These are phyloP conservation scores for Entamoeba moshkovskii DNA, from an alignment of 208 protist species.

Conservation along the genomic window DNA sequence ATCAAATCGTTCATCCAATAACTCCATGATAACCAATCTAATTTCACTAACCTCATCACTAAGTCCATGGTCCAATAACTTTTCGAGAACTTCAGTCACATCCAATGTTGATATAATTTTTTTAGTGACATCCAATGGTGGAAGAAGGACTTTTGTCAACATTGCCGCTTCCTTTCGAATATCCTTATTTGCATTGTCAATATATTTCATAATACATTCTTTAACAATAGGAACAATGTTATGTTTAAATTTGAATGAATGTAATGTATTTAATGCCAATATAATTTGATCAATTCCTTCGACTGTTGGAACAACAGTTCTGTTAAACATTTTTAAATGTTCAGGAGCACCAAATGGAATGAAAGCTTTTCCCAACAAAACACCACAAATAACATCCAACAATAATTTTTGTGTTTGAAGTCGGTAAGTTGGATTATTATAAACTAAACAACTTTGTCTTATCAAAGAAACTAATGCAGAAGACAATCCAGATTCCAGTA, in stretches of 20 bases:
- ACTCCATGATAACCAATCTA: not conserved
- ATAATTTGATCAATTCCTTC: not conserved
- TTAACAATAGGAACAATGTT: not conserved
- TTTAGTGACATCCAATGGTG: not conserved
- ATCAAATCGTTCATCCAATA: constrained; percentile 1
- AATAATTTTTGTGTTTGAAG: not conserved
- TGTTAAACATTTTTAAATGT: not conserved
- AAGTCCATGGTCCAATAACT: not conserved
- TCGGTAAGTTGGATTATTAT: not conserved
- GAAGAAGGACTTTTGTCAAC: not conserved
- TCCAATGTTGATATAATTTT: not conserved
- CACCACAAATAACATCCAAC: not conserved
- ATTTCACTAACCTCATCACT: not conserved
- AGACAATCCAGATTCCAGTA: not conserved
- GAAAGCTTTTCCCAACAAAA: not conserved
- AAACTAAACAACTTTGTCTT: not conserved
- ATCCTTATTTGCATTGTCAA: not conserved
- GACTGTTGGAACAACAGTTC: not conserved
- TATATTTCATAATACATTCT: not conserved
- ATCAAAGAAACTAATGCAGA: not conserved
- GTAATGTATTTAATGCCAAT: not conserved
- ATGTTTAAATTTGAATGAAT: not conserved
- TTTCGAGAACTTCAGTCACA: not conserved
- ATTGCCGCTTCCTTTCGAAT: not conserved
- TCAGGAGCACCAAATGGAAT: not conserved